Percentiles rank a stretch among this genome's conserved stretches.
Conservation (phyloP, 768 basidiomycete species). For the Gautieria morchelliformis region DNA sequence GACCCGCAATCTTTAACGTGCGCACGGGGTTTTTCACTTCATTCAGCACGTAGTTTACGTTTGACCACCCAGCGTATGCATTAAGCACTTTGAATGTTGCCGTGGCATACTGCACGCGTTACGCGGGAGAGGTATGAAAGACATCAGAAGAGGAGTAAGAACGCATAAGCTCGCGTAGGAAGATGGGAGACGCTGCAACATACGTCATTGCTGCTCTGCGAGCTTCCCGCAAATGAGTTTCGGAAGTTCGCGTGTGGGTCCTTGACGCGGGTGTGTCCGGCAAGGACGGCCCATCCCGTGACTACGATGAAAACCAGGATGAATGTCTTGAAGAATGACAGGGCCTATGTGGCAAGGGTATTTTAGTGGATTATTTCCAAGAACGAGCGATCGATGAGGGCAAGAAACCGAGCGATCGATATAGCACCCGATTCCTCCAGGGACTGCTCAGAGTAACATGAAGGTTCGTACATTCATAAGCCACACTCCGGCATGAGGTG, state of each 20-base stretch:
- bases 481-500: slow-evolving; percentile 37
- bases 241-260: slow-evolving; percentile 51
- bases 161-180: neutral
- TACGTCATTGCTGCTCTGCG: slow-evolving; percentile 40
- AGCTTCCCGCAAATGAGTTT: slow-evolving; percentile 47
- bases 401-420: no score
- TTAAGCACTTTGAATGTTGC: slow-evolving; percentile 51
- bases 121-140: no score
- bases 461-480: slow-evolving; percentile 40
- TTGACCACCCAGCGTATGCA: slow-evolving; percentile 43
- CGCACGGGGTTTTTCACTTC: slow-evolving; percentile 50
- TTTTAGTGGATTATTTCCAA: neutral
- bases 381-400: neutral
- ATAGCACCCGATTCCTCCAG: no score
- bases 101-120: slow-evolving; percentile 41
- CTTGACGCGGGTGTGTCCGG: slow-evolving; percentile 43
- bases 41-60: slow-evolving; percentile 50
- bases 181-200: neutral
- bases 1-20: slow-evolving; percentile 54
- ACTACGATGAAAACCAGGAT: slow-evolving; percentile 48
- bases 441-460: no score
- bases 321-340: slow-evolving; percentile 44
- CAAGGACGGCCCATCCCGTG: slow-evolving; percentile 51
- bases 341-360: slow-evolving; percentile 21
- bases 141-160: no score